Evolutionary conservation across 352 stramenopile species (phyloP).

Genomic region (Aphanomyces stellatus): DNA sequence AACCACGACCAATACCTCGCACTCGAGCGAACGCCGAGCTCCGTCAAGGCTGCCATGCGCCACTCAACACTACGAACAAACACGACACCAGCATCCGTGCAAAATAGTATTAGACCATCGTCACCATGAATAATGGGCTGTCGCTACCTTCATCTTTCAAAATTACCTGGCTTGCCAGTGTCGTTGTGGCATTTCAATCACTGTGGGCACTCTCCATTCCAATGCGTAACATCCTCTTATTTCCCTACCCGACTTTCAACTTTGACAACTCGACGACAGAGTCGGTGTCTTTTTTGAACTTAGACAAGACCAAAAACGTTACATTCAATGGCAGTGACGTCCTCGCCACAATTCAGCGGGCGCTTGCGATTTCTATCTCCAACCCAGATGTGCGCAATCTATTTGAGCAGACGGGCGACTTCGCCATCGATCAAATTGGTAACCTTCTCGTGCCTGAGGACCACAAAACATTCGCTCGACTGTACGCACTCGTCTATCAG

Average conservation of each 20-base stretch:
- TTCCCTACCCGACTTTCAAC: conserved; percentile 26
- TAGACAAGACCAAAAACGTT: background rate
- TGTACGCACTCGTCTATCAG: conserved; percentile 31
- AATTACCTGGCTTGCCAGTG: background rate
- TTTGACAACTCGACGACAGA: conserved; percentile 18
- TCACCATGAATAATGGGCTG: too few relatives aligned
- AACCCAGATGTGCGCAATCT: conserved; percentile 24
- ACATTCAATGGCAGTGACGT: conserved; percentile 20
- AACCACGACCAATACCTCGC: background rate
- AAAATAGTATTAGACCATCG: background rate
- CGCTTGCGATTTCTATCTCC: conserved; percentile 22
- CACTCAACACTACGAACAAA: background rate
- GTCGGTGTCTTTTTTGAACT: conserved; percentile 8
- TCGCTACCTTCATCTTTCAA: too few relatives aligned
- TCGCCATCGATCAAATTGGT: conserved; percentile 27
- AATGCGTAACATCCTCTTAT: conserved; percentile 35
- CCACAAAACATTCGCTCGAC: conserved; percentile 24
- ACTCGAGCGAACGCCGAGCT: background rate
- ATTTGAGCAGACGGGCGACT: conserved; percentile 23
- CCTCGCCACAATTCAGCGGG: conserved; percentile 19
- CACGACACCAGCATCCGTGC: background rate
- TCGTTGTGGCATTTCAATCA: conserved; percentile 23
- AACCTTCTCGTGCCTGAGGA: conserved; percentile 26
- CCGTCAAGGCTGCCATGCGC: background rate
- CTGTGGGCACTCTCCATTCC: conserved; percentile 29